Conservation (phyloP, 768 basidiomycete species). For the Royoungia palumana region DNA sequence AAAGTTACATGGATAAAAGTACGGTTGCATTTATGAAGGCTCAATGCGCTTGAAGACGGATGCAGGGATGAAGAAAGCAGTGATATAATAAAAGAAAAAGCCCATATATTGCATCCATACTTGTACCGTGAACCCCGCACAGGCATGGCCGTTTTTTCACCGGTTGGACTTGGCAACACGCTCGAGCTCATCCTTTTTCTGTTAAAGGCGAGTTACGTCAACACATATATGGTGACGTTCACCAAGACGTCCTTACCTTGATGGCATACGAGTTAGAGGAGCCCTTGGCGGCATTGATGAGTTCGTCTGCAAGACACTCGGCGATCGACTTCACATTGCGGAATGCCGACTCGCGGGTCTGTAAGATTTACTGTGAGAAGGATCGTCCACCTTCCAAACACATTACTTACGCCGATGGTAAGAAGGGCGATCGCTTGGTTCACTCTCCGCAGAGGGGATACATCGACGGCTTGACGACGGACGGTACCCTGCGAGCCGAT, state of each 20-base stretch:
- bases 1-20: constrained; percentile 19
- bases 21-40: constrained; percentile 28
- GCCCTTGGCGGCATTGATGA: constrained; percentile 99
- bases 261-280: constrained; percentile 99
- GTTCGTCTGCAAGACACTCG: constrained; percentile 98
- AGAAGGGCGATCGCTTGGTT: constrained; percentile 96
- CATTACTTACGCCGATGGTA: constrained; percentile 82
- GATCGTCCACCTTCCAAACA: neutral
- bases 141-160: constrained; percentile 50
- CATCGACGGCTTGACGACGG: constrained; percentile 99
- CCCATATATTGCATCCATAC: constrained; percentile 25
- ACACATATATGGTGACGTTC: neutral
- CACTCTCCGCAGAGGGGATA: constrained; percentile 95
- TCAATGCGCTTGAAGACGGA: constrained; percentile 1
- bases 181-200: constrained; percentile 99
- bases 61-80: constrained; percentile 9
- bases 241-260: constrained; percentile 57
- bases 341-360: constrained; percentile 99
- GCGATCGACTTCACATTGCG: constrained; percentile 99
- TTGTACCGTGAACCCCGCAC: constrained; percentile 12
- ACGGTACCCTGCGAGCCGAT: constrained; percentile 99
- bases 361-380: constrained; percentile 7
- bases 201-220: constrained; percentile 6
- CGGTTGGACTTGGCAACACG: constrained; percentile 99
- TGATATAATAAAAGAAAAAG: constrained; percentile 8